Conservation (phyloP, 306 rosid species). For the Quercus robur region DNA sequence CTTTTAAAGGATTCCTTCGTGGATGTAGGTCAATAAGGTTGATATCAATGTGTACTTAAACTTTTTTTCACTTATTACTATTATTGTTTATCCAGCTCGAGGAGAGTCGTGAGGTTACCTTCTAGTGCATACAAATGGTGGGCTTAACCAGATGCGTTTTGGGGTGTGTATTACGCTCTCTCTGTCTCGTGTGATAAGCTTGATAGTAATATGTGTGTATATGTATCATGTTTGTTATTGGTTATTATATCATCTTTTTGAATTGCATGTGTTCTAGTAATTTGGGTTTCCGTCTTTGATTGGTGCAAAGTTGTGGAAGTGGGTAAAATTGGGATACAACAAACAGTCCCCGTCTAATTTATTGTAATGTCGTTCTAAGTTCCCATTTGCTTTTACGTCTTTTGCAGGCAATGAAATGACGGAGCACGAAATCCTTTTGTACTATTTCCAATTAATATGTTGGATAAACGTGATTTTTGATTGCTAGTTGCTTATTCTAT, state of each 20-base stretch:
- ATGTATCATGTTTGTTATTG: background rate
- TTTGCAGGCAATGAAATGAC: too few relatives aligned
- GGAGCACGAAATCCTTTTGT: too few relatives aligned
- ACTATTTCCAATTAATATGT: background rate
- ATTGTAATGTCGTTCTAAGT: background rate
- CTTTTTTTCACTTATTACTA: background rate
- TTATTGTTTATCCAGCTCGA: slow-evolving; percentile 53
- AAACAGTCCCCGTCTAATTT: background rate
- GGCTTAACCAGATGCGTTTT: slow-evolving; percentile 96
- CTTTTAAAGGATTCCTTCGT: too few relatives aligned
- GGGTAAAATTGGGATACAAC: background rate
- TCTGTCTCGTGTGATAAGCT: background rate
- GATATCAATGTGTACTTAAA: slow-evolving; percentile 13
- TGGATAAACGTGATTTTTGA: background rate
- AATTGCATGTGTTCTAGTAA: background rate
- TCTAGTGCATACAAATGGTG: slow-evolving; percentile 87
- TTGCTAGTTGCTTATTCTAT: background rate
- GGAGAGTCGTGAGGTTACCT: slow-evolving; percentile 68
- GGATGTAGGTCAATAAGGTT: too few relatives aligned
- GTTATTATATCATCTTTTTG: background rate
- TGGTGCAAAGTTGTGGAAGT: background rate
- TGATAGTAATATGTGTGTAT: background rate
- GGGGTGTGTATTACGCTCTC: slow-evolving; percentile 58
- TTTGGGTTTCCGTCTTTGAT: background rate
- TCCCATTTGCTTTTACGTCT: background rate